Evolutionary conservation across 1,284 basidiomycete genomes (phyloP), one percentile per base, ranked within the genome.

Genomic region (Apiotrichum akiyoshidainum): DNA sequence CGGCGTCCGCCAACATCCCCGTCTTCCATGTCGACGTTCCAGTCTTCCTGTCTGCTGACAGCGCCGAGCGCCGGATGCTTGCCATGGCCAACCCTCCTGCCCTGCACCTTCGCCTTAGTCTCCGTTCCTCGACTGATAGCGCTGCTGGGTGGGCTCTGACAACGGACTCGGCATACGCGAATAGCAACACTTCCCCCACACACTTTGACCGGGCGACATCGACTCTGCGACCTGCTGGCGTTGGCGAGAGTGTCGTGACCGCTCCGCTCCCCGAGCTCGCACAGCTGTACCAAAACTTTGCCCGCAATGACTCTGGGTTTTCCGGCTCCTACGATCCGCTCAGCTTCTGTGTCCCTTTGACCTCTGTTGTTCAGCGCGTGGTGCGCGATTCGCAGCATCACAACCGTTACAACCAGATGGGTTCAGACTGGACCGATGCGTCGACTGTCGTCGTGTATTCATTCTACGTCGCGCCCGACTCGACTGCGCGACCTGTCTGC

Each of bases 21-120:
- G 57, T 61, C 14, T 65, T 55, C 49, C 63, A 65, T 47, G 47
- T 65, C 40, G 60, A 65, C 22, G 47, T 65, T n/a, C 60, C 60
- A 6, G 37, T 64, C 19, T 22, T 46, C 14, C 53, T 65, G 3
- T 55, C 54, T 1, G 33, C 48, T n/a, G 51, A 57, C 31, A 34
- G 41, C 40, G 21, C 35, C 2, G 39, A 51, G 22, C 63, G 60
- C n/a, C 46, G 34, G 13, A 34, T 44, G 12, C 37, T 63, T 7
- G 12, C 55, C 14, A 52, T 60, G 41, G 40, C 44, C 34, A 45
- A 51, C n/a, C 16, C 37, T 16, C 12, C 35, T 2, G 61, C 54
- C 19, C 39, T 63, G 33, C 47, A 46, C 19, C 22, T 62, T 34
- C 50, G 31, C 44, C 35, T 48, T 5, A 8, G 47, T 6, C 45